Evolutionary conservation across 2,329 filamentous ascomycete genomes (phyloP).

Genomic region (Chlorencoelia australis): DNA sequence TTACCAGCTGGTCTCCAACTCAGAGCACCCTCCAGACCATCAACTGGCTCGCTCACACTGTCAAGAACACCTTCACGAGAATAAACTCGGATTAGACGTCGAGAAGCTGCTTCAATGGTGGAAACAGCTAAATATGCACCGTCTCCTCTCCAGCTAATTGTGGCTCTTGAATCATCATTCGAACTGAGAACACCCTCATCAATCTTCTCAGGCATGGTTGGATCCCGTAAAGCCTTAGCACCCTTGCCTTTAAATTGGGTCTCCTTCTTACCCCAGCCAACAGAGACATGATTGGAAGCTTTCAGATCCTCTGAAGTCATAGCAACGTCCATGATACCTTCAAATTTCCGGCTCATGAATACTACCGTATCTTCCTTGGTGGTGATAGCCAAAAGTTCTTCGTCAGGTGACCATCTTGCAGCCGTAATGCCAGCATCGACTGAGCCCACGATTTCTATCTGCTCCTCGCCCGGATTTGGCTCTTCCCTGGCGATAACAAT

Average conservation of each 20-base stretch:
- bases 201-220: slow-evolving; percentile 86
- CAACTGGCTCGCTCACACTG: slow-evolving; percentile 88
- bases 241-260: slow-evolving; percentile 94
- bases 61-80: slow-evolving; percentile 84
- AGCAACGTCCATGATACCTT: slow-evolving; percentile 65
- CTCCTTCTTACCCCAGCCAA: slow-evolving; percentile 97
- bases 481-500: slow-evolving; percentile 77
- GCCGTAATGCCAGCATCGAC: slow-evolving; percentile 86
- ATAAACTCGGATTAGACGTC: slow-evolving; percentile 81
- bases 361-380: slow-evolving; percentile 72
- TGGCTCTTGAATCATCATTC: slow-evolving; percentile 60
- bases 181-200: slow-evolving; percentile 71
- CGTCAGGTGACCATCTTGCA: slow-evolving; percentile 89
- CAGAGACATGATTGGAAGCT: slow-evolving; percentile 86
- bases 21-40: slow-evolving; percentile 75
- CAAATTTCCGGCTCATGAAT: slow-evolving; percentile 89
- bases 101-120: slow-evolving; percentile 54
- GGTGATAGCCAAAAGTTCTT: slow-evolving; percentile 76
- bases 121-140: slow-evolving; percentile 86
- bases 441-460: slow-evolving; percentile 90
- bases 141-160: slow-evolving; percentile 89
- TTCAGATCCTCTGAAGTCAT: slow-evolving; percentile 70
- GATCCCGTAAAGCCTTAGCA: slow-evolving; percentile 77
- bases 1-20: slow-evolving; percentile 92
- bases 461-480: slow-evolving; percentile 53